phyloP scores from a whole-genome alignment of 345 rosid species.

The Acer yangbiense region DNA sequence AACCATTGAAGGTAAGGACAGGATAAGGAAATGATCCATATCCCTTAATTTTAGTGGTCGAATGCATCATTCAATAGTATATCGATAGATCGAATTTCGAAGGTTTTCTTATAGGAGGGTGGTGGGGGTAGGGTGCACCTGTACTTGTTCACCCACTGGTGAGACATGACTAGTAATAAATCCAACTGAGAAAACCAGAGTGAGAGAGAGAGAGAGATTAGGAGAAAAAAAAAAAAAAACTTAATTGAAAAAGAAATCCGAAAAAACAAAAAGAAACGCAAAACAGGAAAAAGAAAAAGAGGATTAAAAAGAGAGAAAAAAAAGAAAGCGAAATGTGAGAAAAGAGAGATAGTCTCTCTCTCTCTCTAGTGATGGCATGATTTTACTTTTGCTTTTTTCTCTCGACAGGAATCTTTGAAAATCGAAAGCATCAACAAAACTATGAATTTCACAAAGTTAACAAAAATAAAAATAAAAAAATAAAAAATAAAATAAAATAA shows the following conservation, averaged over 20 bases:
- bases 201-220: neutral
- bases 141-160: conserved; percentile 23
- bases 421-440: conserved; percentile 31
- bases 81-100: too few relatives aligned
- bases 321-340: conserved; percentile 53
- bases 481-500: neutral
- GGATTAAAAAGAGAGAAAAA: conserved; percentile 18
- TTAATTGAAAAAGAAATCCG: conserved; percentile 13
- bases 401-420: conserved; percentile 67
- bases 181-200: conserved; percentile 28
- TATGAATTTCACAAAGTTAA: conserved; percentile 7
- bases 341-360: conserved; percentile 17
- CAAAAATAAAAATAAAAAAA: neutral
- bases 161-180: conserved; percentile 32
- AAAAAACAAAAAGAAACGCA: conserved; percentile 47
- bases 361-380: conserved; percentile 40
- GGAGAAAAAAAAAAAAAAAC: neutral
- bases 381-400: conserved; percentile 45
- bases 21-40: too few relatives aligned
- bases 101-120: too few relatives aligned
- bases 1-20: too few relatives aligned
- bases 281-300: conserved; percentile 42
- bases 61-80: too few relatives aligned
- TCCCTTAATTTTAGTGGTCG: too few relatives aligned
- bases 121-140: neutral